Evolutionary conservation across 2,329 filamentous ascomycete species (phyloP), one percentile per base, ranked within the genome.

Genomic region (Ceratocystis alfenasii): DNA sequence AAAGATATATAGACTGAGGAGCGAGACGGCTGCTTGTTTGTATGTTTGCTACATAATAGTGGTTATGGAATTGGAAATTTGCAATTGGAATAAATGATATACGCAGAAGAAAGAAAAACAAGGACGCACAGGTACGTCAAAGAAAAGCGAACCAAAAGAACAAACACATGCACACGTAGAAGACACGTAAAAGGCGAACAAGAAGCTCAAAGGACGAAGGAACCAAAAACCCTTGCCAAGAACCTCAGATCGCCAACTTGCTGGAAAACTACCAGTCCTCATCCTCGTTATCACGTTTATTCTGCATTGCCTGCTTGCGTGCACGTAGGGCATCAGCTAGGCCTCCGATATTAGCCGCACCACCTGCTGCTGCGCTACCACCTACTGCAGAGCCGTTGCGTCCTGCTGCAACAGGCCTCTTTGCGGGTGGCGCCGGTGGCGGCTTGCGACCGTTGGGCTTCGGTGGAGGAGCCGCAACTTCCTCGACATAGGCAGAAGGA

Each of bases 401-500:
- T 0, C 81, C 84, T 28, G 82, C 81, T 45, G 82, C 82, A 25
- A 81, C 85, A 1, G 92, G 92, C 25, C 93, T 82, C 77, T 95
- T 96, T 12, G 84, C 85, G 1, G 90, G 92, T 25, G 88, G 90
- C 28, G 86, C 85, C 2, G 90, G 89, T 1, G 90, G 88, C 8
- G 84, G 83, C 0, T 88, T 84, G 75, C 91, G 92, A 2, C 80
- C 75, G 3, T 74, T 74, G 45, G 77, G 78, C 48, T 65, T 68
- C 41, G 64, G 57, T 7, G 66, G 61, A 28, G 84, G 83, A 2
- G 84, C 81, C 3, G 84, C 82, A 73, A 88, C 83, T 76, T 96
- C 92, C 76, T 97, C 88, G 7, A 99, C 87, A 72, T 99, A 99
- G 22, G 93, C 90, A 22, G 92, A 89, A 0, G 94, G 94, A 2